Base-by-base conservation (phyloP, 2,329 filamentous ascomycete species). In the Fusarium nanum region DNA sequence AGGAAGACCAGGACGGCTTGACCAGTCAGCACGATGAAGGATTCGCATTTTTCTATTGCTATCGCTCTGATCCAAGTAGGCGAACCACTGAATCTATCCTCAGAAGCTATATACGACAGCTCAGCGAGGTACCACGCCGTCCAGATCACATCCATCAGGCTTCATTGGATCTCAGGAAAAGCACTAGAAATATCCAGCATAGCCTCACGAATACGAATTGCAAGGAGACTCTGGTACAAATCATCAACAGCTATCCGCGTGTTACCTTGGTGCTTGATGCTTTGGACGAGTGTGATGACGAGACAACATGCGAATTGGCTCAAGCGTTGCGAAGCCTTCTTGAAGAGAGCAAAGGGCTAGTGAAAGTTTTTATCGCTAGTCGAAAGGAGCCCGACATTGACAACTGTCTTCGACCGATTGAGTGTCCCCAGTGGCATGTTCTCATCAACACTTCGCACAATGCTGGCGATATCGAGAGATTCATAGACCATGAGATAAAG, bases 1-100 rank as follows among this genome's bases (percentile, higher is more conserved):
- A 13, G 2, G 16, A n/a, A 3, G 5, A 41, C 7, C 6, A 6
- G 0, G 10, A 9, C 1, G 40, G 7, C 2, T 20, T 22, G 3
- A 2, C 4, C 7, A 22, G 7, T 41, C 40, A 12, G 3, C 40
- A 42, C n/a, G n/a, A 42, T 20, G 40, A 42, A 20, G 40, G 40
- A 3, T 42, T 42, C n/a, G 40, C 6, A 1, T 22, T 42, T 3
- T 42, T 42, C 6, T 42, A 42, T 11, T 42, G 40, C n/a, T 42
- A 42, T 13, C n/a, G 40, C 7, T 42, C 40, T 20, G 40, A 42
- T 5, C 12, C 40, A 3, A 42, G n/a, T 22, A 22, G 40, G 11
- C 11, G 5, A 4, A 22, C 2, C 12, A 42, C 40, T 22, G 10
- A 6, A 42, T 42, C 11, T 5, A 42, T 42, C n/a, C 6, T 42